Conservation (phyloP, 1,284 basidiomycete species). For the Ganoderma sinense region DNA sequence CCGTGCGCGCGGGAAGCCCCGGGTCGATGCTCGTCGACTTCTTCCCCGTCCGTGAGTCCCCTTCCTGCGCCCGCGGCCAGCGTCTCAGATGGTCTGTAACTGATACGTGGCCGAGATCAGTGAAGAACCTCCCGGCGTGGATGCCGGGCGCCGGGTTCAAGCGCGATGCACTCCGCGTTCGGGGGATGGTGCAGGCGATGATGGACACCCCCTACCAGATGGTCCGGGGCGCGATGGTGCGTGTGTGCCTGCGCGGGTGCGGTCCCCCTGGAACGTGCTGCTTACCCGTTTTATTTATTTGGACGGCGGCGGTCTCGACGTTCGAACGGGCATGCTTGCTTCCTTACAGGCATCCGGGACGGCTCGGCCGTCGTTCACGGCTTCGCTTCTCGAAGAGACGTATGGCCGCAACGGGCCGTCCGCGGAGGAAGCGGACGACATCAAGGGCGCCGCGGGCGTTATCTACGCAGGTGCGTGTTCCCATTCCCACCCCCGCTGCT, state of each 20-base stretch:
- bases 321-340: no score
- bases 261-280: background rate
- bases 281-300: background rate
- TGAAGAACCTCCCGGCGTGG: constrained; percentile 61
- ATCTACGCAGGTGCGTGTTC: constrained; percentile 49
- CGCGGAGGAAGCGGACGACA: constrained; percentile 55
- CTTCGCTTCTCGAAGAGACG: constrained; percentile 52
- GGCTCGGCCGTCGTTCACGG: constrained; percentile 59
- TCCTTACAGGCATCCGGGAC: constrained; percentile 45
- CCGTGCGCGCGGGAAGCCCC: constrained; percentile 57
- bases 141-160: constrained; percentile 65
- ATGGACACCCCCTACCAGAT: constrained; percentile 61
- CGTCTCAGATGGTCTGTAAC: background rate
- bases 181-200: constrained; percentile 44
- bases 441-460: constrained; percentile 62
- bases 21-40: constrained; percentile 64
- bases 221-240: constrained; percentile 59
- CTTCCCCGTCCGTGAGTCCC: constrained; percentile 56
- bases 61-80: background rate
- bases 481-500: background rate
- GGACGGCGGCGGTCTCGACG: no score
- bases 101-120: constrained; percentile 25
- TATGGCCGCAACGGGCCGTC: constrained; percentile 25
- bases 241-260: constrained; percentile 15
- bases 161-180: constrained; percentile 51